Evolutionary conservation across 257 asterid genomes (phyloP).

Genomic region (Fraxinus pennsylvanica): DNA sequence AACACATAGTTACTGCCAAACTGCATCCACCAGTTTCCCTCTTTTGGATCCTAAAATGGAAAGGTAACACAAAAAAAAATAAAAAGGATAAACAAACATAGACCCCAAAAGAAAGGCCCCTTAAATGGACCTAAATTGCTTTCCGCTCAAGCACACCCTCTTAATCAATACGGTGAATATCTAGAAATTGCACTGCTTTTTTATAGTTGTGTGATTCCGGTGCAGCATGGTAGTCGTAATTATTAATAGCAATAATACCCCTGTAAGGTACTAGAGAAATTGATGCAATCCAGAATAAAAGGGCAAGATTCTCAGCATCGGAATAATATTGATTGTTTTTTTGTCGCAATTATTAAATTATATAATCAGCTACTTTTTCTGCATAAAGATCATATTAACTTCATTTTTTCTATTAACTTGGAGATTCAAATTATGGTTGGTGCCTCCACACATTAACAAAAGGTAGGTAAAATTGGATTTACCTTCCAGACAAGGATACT

Average conservation of each 20-base stretch:
- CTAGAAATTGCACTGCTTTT: background rate
- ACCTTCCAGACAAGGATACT: slow-evolving; percentile 93
- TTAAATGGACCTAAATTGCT: background rate
- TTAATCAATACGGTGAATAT: background rate
- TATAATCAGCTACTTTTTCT: slow-evolving; percentile 22
- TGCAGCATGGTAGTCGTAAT: slow-evolving; percentile 10
- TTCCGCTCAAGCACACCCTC: background rate
- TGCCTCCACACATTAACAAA: slow-evolving; percentile 26
- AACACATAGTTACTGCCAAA: slow-evolving; percentile 74
- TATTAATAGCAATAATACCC: slow-evolving; percentile 10
- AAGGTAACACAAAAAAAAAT: background rate
- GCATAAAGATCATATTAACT: slow-evolving; percentile 18
- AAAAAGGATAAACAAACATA: background rate
- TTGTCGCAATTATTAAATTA: slow-evolving; percentile 19
- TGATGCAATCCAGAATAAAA: slow-evolving; percentile 25
- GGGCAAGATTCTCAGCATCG: slow-evolving; percentile 46
- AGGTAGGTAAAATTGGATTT: slow-evolving; percentile 35
- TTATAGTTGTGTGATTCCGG: background rate
- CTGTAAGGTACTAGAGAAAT: slow-evolving; percentile 22
- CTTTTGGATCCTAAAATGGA: slow-evolving; percentile 68
- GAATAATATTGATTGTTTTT: slow-evolving; percentile 28
- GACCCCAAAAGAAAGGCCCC: slow-evolving; percentile 7
- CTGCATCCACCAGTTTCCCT: slow-evolving; percentile 97
- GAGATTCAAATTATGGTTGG: slow-evolving; percentile 20
- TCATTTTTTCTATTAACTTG: background rate